These are phyloP conservation scores for Zea luxurians DNA, from an alignment of 176 grass and related monocot species.

Conservation along the genomic window DNA sequence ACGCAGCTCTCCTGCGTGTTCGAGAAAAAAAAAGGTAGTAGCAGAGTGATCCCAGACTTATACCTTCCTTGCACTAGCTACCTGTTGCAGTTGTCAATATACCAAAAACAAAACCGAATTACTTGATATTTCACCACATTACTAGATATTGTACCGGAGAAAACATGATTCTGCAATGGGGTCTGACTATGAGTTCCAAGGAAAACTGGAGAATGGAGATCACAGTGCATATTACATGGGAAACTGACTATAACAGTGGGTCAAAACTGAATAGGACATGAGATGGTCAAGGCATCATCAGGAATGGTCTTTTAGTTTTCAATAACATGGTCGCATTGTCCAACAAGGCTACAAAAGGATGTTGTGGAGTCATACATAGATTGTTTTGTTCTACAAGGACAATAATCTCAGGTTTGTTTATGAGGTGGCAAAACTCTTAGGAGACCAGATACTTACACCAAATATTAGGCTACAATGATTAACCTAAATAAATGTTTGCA, in stretches of 20 bases:
- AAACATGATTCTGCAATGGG: neutral
- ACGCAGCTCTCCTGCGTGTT: no score
- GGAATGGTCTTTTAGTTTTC: neutral
- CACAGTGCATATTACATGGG: neutral
- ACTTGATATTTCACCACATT: neutral
- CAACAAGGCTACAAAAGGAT: neutral
- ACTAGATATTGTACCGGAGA: neutral
- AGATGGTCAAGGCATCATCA: neutral
- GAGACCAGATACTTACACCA: neutral
- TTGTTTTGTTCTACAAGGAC: neutral
- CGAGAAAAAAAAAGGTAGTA: no score
- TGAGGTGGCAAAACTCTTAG: slow-evolving; percentile 5
- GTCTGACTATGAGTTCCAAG: neutral
- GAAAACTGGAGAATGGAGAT: neutral
- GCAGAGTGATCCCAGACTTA: neutral
- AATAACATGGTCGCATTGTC: neutral
- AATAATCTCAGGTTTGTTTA: neutral
- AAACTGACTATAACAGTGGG: neutral
- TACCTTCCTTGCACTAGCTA: neutral
- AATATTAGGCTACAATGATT: neutral
- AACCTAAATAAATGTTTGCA: neutral
- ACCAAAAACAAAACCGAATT: neutral
- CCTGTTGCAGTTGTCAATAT: neutral
- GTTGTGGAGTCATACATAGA: neutral
- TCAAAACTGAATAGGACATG: neutral